phyloP scores from a whole-genome alignment of 1,284 basidiomycete genomes.

The Pholiota adiposa region DNA sequence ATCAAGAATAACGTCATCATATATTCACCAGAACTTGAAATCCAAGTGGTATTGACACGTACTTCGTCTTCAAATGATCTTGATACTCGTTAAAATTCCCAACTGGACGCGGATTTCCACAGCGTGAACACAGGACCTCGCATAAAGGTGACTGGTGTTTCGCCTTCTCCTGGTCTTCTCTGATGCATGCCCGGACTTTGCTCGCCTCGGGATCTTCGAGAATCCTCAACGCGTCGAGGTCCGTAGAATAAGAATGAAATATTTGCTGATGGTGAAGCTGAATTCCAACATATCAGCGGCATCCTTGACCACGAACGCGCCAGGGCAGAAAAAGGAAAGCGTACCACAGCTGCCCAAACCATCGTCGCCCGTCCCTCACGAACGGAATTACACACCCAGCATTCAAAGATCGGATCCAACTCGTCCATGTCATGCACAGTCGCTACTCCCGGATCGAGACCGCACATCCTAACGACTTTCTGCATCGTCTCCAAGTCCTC shows the following conservation, averaged over 20 bases:
- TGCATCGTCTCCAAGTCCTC: background rate
- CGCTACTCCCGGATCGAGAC: background rate
- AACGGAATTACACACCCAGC: background rate
- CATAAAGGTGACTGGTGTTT: background rate
- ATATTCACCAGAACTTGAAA: no score
- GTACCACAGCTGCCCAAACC: constrained; percentile 7
- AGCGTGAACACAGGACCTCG: background rate
- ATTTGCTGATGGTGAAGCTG: background rate
- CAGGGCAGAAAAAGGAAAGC: background rate
- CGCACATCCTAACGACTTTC: background rate
- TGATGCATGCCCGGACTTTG: background rate
- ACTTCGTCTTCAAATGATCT: background rate
- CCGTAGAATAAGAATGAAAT: background rate
- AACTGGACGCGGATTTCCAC: background rate
- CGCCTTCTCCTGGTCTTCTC: background rate
- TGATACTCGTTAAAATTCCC: background rate
- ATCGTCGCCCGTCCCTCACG: constrained; percentile 6
- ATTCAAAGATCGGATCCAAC: constrained; percentile 5
- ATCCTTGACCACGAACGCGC: no score
- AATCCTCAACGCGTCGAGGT: background rate
- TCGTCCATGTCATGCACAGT: constrained; percentile 2
- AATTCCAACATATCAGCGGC: background rate
- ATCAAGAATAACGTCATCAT: no score
- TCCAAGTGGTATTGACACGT: background rate
- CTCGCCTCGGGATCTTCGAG: background rate